Percentiles rank a stretch among this genome's conserved stretches.
phyloP scores from a whole-genome alignment of 1,139 yeast species.

The Sugiyamaella japonica region DNA sequence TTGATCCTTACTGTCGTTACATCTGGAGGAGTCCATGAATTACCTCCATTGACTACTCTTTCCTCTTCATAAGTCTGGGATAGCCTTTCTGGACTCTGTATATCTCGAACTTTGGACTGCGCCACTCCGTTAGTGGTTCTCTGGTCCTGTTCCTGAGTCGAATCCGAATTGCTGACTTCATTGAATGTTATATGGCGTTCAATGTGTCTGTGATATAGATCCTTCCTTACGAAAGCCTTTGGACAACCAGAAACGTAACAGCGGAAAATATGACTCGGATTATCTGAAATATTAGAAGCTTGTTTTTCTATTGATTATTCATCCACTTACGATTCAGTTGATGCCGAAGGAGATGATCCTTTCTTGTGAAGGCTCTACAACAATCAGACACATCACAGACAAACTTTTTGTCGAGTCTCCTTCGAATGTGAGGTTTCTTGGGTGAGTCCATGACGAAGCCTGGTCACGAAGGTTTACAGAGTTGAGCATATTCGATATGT shows the following conservation, averaged over 20 bases:
- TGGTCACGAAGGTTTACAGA: no score
- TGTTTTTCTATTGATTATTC: no score
- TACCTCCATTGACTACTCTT: no score
- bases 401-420: conserved; percentile 38
- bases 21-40: neutral
- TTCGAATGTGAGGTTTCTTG: conserved; percentile 16
- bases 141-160: neutral
- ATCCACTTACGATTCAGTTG: conserved; percentile 36
- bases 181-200: conserved; percentile 9
- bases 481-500: neutral
- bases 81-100: neutral
- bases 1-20: neutral
- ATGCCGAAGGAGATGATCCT: conserved; percentile 46
- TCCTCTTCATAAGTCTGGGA: neutral
- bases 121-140: neutral
- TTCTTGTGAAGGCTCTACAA: conserved; percentile 48
- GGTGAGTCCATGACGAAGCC: neutral
- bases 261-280: conserved; percentile 46
- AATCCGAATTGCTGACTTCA: neutral
- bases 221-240: conserved; percentile 62
- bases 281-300: conserved; percentile 21
- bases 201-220: conserved; percentile 50
- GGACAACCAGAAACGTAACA: conserved; percentile 53
- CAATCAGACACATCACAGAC: conserved; percentile 48
- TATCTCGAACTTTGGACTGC: neutral